Conservation (phyloP, 164 flowering plant species). For the Litsea cubeba region DNA sequence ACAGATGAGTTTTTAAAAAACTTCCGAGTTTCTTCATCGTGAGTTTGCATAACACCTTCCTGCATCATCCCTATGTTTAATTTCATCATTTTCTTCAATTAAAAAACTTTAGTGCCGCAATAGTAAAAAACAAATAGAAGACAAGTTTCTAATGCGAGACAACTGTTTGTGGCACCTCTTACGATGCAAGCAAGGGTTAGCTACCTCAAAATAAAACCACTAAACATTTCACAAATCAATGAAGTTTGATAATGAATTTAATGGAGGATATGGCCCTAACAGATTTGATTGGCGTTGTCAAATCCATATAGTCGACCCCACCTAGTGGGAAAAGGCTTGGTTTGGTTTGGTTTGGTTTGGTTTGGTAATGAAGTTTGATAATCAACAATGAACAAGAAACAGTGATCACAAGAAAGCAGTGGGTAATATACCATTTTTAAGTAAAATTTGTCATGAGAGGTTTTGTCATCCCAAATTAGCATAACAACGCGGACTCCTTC, state of each 20-base stretch:
- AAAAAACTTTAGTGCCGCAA: too few relatives aligned
- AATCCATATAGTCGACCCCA: too few relatives aligned
- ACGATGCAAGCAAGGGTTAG: background rate
- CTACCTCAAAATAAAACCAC: background rate
- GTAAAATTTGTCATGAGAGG: slow-evolving; percentile 57
- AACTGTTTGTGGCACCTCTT: background rate
- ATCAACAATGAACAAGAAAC: background rate
- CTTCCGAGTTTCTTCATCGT: slow-evolving; percentile 65
- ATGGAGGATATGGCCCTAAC: too few relatives aligned
- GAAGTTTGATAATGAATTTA: too few relatives aligned
- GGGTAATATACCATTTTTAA: slow-evolving; percentile 51
- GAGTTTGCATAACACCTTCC: slow-evolving; percentile 82
- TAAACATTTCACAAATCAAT: background rate
- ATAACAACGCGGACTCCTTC: slow-evolving; percentile 65
- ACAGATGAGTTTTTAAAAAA: slow-evolving; percentile 60
- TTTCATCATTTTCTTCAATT: too few relatives aligned
- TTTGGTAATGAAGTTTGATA: too few relatives aligned
- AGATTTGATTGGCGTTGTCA: too few relatives aligned
- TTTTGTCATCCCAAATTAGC: slow-evolving; percentile 74
- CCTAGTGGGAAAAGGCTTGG: too few relatives aligned
- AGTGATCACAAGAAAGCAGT: background rate
- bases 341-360: too few relatives aligned
- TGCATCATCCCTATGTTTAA: slow-evolving; percentile 22
- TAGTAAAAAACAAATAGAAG: background rate
- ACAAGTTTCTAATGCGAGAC: background rate